phyloP scores from a whole-genome alignment of 2,329 filamentous ascomycete species.

The Pseudogymnoascus sp. region DNA sequence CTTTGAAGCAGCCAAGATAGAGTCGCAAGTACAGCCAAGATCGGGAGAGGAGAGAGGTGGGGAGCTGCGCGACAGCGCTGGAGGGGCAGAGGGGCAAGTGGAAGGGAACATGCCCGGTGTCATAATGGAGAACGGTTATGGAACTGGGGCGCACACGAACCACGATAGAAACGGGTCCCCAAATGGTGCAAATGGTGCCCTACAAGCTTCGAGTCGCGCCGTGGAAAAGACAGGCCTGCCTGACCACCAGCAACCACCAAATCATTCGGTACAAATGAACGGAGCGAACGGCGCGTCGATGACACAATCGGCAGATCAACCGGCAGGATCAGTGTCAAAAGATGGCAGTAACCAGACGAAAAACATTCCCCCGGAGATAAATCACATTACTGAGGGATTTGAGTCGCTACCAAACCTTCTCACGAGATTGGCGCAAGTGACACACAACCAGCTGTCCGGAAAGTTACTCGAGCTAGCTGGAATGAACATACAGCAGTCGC shows the following conservation, averaged over 20 bases:
- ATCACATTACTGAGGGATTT: conserved; percentile 68
- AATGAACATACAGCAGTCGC: conserved; percentile 49
- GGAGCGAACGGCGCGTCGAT: conserved; percentile 15
- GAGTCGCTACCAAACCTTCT: conserved; percentile 68
- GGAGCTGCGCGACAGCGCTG: conserved; percentile 23
- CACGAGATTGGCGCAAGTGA: conserved; percentile 70
- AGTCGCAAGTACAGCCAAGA: conserved; percentile 24
- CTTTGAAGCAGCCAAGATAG: conserved; percentile 27
- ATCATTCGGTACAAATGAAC: conserved; percentile 28
- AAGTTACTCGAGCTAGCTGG: conserved; percentile 62
- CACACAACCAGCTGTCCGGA: conserved; percentile 67
- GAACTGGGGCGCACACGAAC: conserved; percentile 45
- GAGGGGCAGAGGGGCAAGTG: conserved; percentile 19
- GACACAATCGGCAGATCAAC: conserved; percentile 16
- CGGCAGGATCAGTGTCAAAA: conserved; percentile 19
- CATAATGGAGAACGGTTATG: conserved; percentile 47
- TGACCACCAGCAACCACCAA: conserved; percentile 21
- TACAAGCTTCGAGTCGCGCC: conserved; percentile 23
- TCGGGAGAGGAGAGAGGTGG: conserved; percentile 23
- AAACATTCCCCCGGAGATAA: conserved; percentile 51
- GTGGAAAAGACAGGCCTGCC: conserved; percentile 18
- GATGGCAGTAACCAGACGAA: conserved; percentile 39
- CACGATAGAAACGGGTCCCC: conserved; percentile 42
- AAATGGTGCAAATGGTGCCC: conserved; percentile 38
- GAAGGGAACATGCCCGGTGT: conserved; percentile 42